A percentile compares a stretch with the other conserved stretches of the same genome.
These are phyloP conservation scores for Ceratobasidium sp. DNA, from an alignment of 1,284 basidiomycete species.

Conservation along the genomic window DNA sequence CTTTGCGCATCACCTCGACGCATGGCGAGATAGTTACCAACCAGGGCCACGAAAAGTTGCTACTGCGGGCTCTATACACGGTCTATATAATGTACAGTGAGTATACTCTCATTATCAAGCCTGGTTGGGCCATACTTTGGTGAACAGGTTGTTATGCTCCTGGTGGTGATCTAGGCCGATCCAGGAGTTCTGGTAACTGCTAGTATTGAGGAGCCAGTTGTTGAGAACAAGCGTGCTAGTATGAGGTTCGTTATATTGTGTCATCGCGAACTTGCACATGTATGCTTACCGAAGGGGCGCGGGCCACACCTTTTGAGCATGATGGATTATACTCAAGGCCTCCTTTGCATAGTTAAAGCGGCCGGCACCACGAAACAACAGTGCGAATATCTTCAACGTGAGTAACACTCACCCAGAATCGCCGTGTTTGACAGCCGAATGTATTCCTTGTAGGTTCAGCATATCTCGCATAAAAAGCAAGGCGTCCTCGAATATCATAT, in stretches of 20 bases:
- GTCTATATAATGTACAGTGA: not conserved
- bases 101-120: not conserved
- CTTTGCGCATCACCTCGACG: not conserved
- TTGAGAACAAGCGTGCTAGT: not conserved
- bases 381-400: not conserved
- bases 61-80: not conserved
- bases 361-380: not conserved
- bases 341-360: not conserved
- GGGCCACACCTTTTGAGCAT: conserved; percentile 2
- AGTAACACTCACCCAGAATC: conserved; percentile 41
- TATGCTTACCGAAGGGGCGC: not conserved
- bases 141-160: conserved; percentile 1
- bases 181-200: not conserved
- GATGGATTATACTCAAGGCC: not conserved
- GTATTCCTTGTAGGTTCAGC: conserved; percentile 5
- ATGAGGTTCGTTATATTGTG: not conserved
- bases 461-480: conserved; percentile 7
- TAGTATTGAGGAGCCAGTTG: conserved; percentile 8
- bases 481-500: conserved; percentile 13
- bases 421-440: not conserved
- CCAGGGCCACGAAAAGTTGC: not conserved
- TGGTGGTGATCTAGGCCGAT: conserved; percentile 6
- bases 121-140: not conserved
- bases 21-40: not conserved
- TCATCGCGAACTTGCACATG: no score